A percentile compares a stretch with the other conserved stretches of the same genome.
phyloP scores from a whole-genome alignment of 345 rosid species.

The Sonneratia caseolaris region DNA sequence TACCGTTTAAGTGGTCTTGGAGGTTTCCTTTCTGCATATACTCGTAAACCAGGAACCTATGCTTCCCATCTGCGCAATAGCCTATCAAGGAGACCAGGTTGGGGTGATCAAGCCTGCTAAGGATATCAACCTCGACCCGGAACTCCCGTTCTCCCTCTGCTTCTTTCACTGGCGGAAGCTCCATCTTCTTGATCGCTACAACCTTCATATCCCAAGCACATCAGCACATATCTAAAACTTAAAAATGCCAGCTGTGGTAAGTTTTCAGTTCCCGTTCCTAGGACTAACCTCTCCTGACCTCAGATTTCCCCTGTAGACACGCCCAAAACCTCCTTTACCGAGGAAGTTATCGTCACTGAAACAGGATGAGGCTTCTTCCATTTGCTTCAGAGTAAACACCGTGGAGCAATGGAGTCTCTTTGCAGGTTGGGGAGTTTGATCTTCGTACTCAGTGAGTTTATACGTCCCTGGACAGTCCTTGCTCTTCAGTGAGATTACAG shows the following conservation, averaged over 20 bases:
- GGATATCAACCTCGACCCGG: constrained; percentile 87
- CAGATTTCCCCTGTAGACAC: constrained; percentile 72
- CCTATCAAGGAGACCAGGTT: constrained; percentile 85
- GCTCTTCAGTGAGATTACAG: neutral
- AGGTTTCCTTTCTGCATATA: constrained; percentile 87
- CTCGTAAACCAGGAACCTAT: constrained; percentile 85
- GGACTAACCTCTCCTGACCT: constrained; percentile 69
- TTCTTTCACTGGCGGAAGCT: constrained; percentile 63
- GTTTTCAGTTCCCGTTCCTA: neutral
- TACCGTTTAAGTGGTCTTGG: constrained; percentile 86
- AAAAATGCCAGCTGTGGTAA: neutral
- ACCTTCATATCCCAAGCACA: constrained; percentile 35
- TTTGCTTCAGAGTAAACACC: constrained; percentile 78
- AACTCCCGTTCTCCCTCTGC: constrained; percentile 90
- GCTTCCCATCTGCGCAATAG: constrained; percentile 89
- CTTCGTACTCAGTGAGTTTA: constrained; percentile 58
- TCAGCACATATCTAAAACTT: constrained; percentile 4
- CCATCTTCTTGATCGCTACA: constrained; percentile 97
- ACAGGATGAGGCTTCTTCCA: constrained; percentile 73
- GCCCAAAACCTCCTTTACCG: constrained; percentile 91
- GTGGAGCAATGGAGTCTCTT: constrained; percentile 51
- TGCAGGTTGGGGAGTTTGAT: constrained; percentile 33
- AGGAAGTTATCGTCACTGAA: constrained; percentile 64
- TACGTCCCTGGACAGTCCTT: constrained; percentile 48
- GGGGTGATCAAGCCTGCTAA: constrained; percentile 91